Percentiles rank a stretch among this genome's conserved stretches.
Conservation (phyloP, 805 yeast genomes). For the Kuraishia molischiana region DNA sequence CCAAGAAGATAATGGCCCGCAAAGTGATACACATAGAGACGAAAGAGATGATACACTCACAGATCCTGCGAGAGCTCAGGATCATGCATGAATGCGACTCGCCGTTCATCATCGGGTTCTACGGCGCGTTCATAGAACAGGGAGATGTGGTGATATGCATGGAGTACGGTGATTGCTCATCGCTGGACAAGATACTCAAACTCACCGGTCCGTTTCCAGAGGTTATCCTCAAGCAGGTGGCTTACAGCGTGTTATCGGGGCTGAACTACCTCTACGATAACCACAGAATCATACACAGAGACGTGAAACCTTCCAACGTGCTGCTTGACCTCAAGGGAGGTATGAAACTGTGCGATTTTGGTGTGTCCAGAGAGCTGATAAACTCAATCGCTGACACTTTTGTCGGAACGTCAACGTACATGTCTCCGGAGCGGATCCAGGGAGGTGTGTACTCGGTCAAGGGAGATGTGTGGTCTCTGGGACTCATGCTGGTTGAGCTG, state of each 20-base stretch:
- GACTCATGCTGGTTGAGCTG: constrained; percentile 80
- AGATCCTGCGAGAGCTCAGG: constrained; percentile 78
- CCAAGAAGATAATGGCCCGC: constrained; percentile 82
- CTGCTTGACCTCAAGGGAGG: constrained; percentile 79
- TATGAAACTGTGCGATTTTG: constrained; percentile 91
- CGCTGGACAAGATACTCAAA: constrained; percentile 69
- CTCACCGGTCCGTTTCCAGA: constrained; percentile 58
- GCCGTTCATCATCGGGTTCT: constrained; percentile 79
- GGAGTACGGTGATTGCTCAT: constrained; percentile 95
- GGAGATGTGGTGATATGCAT: constrained; percentile 80
- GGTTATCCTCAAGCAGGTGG: constrained; percentile 59
- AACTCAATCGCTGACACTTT: constrained; percentile 96
- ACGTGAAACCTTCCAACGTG: constrained; percentile 92
- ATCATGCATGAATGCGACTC: constrained; percentile 86
- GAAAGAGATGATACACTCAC: constrained; percentile 68
- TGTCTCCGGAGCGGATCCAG: constrained; percentile 96
- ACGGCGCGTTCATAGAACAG: constrained; percentile 76
- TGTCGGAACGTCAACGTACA: constrained; percentile 95
- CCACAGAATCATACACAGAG: constrained; percentile 89
- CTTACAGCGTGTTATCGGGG: constrained; percentile 72
- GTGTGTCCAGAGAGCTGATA: constrained; percentile 85
- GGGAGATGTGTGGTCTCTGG: constrained; percentile 96
- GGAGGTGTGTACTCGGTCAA: constrained; percentile 92
- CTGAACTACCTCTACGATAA: constrained; percentile 70
- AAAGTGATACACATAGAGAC: constrained; percentile 82